These are phyloP conservation scores for Quercus lobata DNA, from an alignment of 331 rosid species.

Conservation along the genomic window DNA sequence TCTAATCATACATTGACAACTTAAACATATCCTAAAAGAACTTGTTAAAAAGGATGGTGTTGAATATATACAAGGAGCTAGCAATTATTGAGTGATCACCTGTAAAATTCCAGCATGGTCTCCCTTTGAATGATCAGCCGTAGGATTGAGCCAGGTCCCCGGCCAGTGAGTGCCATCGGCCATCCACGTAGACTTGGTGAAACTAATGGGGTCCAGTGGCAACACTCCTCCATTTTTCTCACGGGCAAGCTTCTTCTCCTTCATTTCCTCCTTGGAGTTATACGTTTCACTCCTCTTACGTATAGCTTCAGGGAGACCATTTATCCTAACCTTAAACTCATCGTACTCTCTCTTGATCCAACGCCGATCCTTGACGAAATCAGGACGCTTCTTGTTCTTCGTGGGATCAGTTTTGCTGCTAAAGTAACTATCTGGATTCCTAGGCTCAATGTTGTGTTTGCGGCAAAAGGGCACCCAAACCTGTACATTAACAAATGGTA, in stretches of 20 bases:
- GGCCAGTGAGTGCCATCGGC: constrained; percentile 94
- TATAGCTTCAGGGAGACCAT: constrained; percentile 63
- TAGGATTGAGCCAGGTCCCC: constrained; percentile 55
- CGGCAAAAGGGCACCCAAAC: constrained; percentile 83
- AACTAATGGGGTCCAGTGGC: constrained; percentile 25
- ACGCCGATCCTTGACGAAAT: constrained; percentile 75
- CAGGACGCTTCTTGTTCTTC: constrained; percentile 62
- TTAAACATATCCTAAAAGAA: no score
- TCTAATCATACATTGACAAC: no score
- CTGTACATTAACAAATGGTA: constrained; percentile 23
- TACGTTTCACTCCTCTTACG: constrained; percentile 39
- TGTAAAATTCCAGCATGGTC: constrained; percentile 88
- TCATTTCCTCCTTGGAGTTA: constrained; percentile 48
- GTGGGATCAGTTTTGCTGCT: constrained; percentile 59
- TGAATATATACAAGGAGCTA: no score
- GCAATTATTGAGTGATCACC: constrained; percentile 23
- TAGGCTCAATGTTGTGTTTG: constrained; percentile 67
- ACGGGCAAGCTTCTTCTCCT: constrained; percentile 41
- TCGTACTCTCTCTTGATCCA: constrained; percentile 90
- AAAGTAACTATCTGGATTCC: constrained; percentile 82
- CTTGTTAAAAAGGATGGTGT: no score
- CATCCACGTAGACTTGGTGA: constrained; percentile 72
- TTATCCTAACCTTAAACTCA: constrained; percentile 81
- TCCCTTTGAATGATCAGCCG: constrained; percentile 61
- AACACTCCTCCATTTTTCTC: constrained; percentile 49